These are phyloP conservation scores for Suillus alpinus DNA, from an alignment of 768 basidiomycete genomes.

Conservation along the genomic window DNA sequence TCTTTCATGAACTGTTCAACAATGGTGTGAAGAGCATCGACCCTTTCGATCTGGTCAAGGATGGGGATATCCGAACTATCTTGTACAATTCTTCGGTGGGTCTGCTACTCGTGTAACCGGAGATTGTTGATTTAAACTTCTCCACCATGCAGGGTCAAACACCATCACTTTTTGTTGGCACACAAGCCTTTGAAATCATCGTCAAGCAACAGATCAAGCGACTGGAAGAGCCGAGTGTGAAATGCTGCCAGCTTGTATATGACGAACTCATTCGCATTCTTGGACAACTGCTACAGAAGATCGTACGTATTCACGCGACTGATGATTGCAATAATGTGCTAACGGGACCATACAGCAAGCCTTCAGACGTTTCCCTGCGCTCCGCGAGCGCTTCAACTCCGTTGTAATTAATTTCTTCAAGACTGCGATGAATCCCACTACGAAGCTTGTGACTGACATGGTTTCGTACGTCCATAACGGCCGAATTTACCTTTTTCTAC, in stretches of 20 bases:
- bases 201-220: conserved; percentile 99
- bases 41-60: conserved; percentile 98
- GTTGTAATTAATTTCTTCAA: conserved; percentile 98
- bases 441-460: conserved; percentile 90
- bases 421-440: conserved; percentile 88
- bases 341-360: conserved; percentile 60
- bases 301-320: conserved; percentile 49
- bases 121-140: not conserved
- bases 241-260: conserved; percentile 94
- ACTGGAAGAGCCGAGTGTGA: conserved; percentile 88
- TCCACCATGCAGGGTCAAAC: conserved; percentile 74
- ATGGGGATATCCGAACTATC: conserved; percentile 94
- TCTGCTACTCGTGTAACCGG: conserved; percentile 13
- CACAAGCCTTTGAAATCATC: conserved; percentile 96
- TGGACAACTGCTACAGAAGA: conserved; percentile 84
- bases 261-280: conserved; percentile 97
- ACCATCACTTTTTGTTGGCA: conserved; percentile 94
- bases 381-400: conserved; percentile 92
- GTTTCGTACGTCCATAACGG: conserved; percentile 62
- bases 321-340: conserved; percentile 2
- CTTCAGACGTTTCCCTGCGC: conserved; percentile 95
- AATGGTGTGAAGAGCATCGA: conserved; percentile 95
- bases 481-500: not conserved
- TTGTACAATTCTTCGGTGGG: conserved; percentile 96
- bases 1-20: conserved; percentile 98